phyloP scores from a whole-genome alignment of 345 rosid species.

The Hevea brasiliensis region DNA sequence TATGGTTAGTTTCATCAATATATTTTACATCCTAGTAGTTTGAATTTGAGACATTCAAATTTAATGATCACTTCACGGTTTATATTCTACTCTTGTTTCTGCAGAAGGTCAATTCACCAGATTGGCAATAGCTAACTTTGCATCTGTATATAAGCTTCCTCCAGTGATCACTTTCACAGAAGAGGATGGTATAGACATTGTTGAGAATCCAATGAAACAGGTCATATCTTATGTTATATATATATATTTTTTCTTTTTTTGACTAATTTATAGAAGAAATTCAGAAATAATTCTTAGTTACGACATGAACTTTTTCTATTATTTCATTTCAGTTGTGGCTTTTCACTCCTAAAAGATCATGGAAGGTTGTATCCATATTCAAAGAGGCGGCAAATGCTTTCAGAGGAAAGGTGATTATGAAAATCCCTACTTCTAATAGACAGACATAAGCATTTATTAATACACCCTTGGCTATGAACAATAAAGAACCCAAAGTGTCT shows the following conservation, averaged over 20 bases:
- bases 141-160: conserved; percentile 6
- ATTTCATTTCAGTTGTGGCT: conserved; percentile 26
- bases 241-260: too few species aligned
- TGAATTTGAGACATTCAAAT: not conserved
- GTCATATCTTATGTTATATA: not conserved
- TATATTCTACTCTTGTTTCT: not conserved
- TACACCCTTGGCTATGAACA: too few species aligned
- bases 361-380: conserved; percentile 13
- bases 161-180: conserved; percentile 8
- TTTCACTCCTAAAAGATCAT: conserved; percentile 16
- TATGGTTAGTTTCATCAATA: conserved; percentile 16
- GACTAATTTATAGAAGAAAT: too few species aligned
- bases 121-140: conserved; percentile 19
- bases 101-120: not conserved
- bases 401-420: conserved; percentile 27
- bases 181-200: not conserved
- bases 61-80: too few species aligned
- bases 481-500: too few species aligned
- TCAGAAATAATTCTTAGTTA: not conserved
- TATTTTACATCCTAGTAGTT: too few species aligned
- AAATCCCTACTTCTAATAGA: too few species aligned
- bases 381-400: conserved; percentile 21
- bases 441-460: too few species aligned
- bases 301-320: not conserved
- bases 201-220: conserved; percentile 20